Evolutionary conservation across 352 stramenopile genomes (phyloP), one percentile per base, ranked within the genome.

Genomic region (Phytophthora parvispora): DNA sequence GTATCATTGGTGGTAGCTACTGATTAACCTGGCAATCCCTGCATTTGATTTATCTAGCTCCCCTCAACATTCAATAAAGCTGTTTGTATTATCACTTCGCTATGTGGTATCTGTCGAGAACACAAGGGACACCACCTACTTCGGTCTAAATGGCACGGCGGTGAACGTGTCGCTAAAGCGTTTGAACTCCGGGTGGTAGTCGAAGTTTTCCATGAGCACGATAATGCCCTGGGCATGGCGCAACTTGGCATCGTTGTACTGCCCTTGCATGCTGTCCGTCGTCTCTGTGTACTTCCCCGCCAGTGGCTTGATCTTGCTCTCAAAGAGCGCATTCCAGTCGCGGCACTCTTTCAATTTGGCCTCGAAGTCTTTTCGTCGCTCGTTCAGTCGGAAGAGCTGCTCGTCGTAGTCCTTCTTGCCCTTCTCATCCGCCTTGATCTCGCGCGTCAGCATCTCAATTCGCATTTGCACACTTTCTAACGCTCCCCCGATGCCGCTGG

Each of bases 111-210:
- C n/a, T 2, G 16, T 45, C 9, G 36, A 20, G 34, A 18, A 8
- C 20, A 15, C 36, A 20, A 20, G 18, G 7, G 18, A 15, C 36
- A 22, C 5, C 5, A n/a, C 16, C 32, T 70, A 93, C 60, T 92
- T 93, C 10, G 85, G 84, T 29, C 68, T 74, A 66, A 97, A 97
- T 0, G 89, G 89, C 40, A 95, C 85, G 1, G 90, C 91, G 0
- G 84, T 91, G 74, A 97, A 97, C 31, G 78, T 89, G 69, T 96
- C 91, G 69, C 87, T 95, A 60, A 87, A 91, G 52, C 89, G 90
- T 68, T 97, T 97, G 76, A 94, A 97, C 63, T 93, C 87, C 6
- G 91, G 91, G 60, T 97, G 90, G 69, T 97, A 97, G 62, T 95
- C 86, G 53, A 97, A 97, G 55, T 97, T 89, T 34, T 95, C 78